phyloP scores from a whole-genome alignment of 1,284 basidiomycete species.

The Boletus mariae region DNA sequence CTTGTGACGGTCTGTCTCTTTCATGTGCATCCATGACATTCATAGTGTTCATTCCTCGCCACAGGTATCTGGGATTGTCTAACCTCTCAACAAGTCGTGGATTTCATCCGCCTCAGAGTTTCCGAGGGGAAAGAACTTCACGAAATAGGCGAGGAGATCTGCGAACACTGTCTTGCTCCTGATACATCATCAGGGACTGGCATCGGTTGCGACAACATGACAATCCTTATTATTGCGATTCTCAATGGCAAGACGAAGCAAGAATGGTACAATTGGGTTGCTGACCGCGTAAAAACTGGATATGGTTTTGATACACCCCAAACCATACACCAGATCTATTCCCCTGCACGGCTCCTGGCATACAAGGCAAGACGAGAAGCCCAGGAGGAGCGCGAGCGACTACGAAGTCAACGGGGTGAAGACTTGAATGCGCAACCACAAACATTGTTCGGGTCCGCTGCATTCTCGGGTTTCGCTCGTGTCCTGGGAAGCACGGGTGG shows the following conservation, averaged over 20 bases:
- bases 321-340: slow-evolving; percentile 64
- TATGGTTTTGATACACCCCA: slow-evolving; percentile 73
- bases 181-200: slow-evolving; percentile 89
- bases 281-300: slow-evolving; percentile 74
- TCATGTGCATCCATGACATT: background rate
- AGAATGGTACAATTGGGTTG: slow-evolving; percentile 93
- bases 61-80: slow-evolving; percentile 98
- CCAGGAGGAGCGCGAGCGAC: slow-evolving; percentile 52
- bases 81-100: slow-evolving; percentile 88
- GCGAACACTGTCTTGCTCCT: slow-evolving; percentile 92
- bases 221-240: slow-evolving; percentile 86
- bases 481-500: slow-evolving; percentile 50
- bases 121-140: slow-evolving; percentile 77
- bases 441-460: slow-evolving; percentile 28
- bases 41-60: slow-evolving; percentile 7
- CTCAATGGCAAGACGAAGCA: slow-evolving; percentile 84
- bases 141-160: slow-evolving; percentile 87
- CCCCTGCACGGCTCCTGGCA: slow-evolving; percentile 53
- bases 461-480: slow-evolving; percentile 41
- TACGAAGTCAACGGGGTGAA: slow-evolving; percentile 40
- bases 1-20: slow-evolving; percentile 82
- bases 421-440: slow-evolving; percentile 19
- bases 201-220: slow-evolving; percentile 99
- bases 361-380: slow-evolving; percentile 57
- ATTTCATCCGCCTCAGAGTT: slow-evolving; percentile 83